Evolutionary conservation across 768 basidiomycete species (phyloP).

Genomic region (Neoboletus brunneissimus): DNA sequence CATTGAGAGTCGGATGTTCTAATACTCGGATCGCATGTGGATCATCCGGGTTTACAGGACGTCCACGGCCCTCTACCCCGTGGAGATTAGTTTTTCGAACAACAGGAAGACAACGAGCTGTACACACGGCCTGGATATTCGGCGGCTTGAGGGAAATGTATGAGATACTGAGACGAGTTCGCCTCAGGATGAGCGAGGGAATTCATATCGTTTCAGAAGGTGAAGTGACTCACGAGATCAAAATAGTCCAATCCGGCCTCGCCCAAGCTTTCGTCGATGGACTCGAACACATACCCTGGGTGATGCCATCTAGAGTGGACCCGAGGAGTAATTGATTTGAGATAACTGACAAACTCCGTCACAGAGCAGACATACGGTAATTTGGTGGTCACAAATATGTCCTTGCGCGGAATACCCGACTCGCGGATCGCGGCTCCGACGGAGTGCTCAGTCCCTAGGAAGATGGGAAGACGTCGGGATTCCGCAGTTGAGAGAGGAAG

Average conservation of each 20-base stretch:
- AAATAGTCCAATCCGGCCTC: background rate
- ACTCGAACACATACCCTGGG: background rate
- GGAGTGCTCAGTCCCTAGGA: background rate
- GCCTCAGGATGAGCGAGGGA: no score
- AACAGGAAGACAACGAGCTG: background rate
- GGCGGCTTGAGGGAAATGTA: background rate
- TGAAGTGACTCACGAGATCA: background rate
- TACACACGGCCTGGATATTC: background rate
- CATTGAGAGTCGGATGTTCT: background rate
- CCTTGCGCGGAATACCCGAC: background rate
- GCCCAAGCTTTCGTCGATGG: background rate
- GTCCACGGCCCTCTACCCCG: background rate
- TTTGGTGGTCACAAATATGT: background rate
- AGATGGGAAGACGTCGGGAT: background rate
- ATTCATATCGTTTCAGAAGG: background rate
- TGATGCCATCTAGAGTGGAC: background rate
- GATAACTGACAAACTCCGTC: background rate
- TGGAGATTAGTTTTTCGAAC: background rate
- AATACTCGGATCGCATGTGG: background rate
- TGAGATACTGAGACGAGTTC: background rate
- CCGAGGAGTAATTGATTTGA: background rate
- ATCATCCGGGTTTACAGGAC: background rate
- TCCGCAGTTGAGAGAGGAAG: background rate
- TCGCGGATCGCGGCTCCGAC: background rate
- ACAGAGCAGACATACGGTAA: background rate